Base-by-base conservation (phyloP, 495 filamentous ascomycete genomes). In the Acidomyces sp. region DNA sequence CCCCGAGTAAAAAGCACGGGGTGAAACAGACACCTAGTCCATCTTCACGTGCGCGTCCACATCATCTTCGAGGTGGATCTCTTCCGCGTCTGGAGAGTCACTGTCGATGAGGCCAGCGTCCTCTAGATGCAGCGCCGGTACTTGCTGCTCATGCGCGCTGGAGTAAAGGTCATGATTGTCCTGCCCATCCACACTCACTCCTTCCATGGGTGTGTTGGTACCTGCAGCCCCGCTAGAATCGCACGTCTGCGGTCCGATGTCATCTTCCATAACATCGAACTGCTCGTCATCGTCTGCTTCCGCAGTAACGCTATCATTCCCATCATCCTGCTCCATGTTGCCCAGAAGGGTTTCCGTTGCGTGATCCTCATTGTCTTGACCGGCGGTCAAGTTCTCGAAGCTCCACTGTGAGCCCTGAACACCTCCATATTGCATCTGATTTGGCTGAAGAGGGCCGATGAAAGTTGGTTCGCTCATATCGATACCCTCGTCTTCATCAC, bases 131-230 rank as follows among this genome's bases (percentile, higher is more conserved):
- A 37, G 21, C n/a, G 32, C 21, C 18, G 26, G 6, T 6, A 6
- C 25, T 18, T 25, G 29, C 15, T 38, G 9, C 6, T 13, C 25
- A 11, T 15, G 26, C 19, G 15, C 31, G 17, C 12, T 28, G 13
- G 37, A 19, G 29, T 41, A 47, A 3, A 29, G 11, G 17, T 21
- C 20, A 22, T 47, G 44, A 11, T 41, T 38, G 24, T 41, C 44
- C 16, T 3, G 15, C 9, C 9, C 19, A 6, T 23, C 27, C 18
- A 3, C 12, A 27, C 17, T n/a, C n/a, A 21, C 2, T 16, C 22
- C 28, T n/a, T 46, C 43, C 21, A 21, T 18, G 7, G 30, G 41
- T 13, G 32, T 15, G 10, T 15, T 12, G n/a, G n/a, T n/a, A n/a
- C n/a, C n/a, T 4, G 9, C 30, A 18, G 10, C 6, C 7, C 18